These are phyloP conservation scores for Brassica incana DNA, from an alignment of 345 rosid genomes.

Conservation along the genomic window DNA sequence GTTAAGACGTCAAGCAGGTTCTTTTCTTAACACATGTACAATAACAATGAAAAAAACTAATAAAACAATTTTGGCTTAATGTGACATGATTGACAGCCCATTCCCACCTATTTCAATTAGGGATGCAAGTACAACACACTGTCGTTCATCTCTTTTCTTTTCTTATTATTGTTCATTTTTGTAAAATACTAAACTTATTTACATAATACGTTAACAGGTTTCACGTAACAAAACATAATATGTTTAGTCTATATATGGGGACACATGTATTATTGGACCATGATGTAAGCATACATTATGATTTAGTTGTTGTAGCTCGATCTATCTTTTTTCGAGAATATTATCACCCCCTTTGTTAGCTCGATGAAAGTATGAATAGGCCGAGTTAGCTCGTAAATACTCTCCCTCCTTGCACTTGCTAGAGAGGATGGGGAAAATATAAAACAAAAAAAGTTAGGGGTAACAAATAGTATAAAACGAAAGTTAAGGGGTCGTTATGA, in stretches of 20 bases:
- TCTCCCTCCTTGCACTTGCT: not conserved
- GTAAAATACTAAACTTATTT: not conserved
- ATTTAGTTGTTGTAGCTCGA: not conserved
- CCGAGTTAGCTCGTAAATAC: not conserved
- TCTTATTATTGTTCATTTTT: slow-evolving; percentile 1
- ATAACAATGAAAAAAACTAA: not conserved
- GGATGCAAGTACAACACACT: slow-evolving; percentile 32
- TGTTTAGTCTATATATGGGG: not conserved
- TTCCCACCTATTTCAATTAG: slow-evolving; percentile 31
- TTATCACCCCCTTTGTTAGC: not conserved
- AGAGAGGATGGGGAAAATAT: not conserved
- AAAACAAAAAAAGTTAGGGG: not conserved
- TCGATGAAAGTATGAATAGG: slow-evolving; percentile 2
- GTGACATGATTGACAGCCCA: slow-evolving; percentile 33
- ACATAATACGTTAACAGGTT: not conserved
- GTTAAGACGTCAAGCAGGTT: not conserved
- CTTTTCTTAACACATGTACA: not conserved
- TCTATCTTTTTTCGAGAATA: not conserved
- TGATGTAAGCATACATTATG: not conserved
- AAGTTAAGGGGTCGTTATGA: not conserved
- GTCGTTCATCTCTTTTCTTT: slow-evolving; percentile 16
- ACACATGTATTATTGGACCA: not conserved
- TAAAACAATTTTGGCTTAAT: slow-evolving; percentile 24
- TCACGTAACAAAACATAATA: slow-evolving; percentile 13
- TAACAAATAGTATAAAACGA: not conserved